Conservation (phyloP, 805 yeast genomes). For the Yarrowia sp. region DNA sequence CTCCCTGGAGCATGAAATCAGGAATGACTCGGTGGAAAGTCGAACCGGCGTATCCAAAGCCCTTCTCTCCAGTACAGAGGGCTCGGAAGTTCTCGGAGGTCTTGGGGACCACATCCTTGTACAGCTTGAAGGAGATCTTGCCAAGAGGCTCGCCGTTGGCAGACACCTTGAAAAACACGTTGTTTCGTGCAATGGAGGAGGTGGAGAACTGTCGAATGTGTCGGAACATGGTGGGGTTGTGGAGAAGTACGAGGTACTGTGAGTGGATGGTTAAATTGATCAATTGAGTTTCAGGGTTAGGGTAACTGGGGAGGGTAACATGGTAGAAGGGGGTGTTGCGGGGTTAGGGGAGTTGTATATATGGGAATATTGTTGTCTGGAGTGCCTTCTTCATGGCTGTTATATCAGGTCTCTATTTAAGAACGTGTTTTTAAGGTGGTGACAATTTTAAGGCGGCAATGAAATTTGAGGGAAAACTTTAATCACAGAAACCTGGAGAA, state of each 20-base stretch:
- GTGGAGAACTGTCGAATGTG: slow-evolving; percentile 25
- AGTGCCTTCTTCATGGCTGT: no score
- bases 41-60: slow-evolving; percentile 81
- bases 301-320: neutral
- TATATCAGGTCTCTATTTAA: no score
- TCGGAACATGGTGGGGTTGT: slow-evolving; percentile 3
- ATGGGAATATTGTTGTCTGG: no score
- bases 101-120: slow-evolving; percentile 85
- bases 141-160: slow-evolving; percentile 75
- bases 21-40: slow-evolving; percentile 97
- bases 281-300: slow-evolving; percentile 2
- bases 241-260: neutral
- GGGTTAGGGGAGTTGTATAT: no score
- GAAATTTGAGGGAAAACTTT: no score
- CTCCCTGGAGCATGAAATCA: slow-evolving; percentile 95
- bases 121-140: slow-evolving; percentile 78
- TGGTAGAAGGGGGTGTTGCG: no score
- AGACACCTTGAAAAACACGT: slow-evolving; percentile 76
- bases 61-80: slow-evolving; percentile 90
- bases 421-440: no score
- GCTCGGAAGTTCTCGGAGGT: slow-evolving; percentile 97
- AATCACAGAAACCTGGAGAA: no score
- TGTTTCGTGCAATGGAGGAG: slow-evolving; percentile 28
- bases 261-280: neutral
- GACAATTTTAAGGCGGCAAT: no score